Evolutionary conservation across 257 asterid species (phyloP), one percentile per base, ranked within the genome.

Genomic region (Marsdenia floribunda): DNA sequence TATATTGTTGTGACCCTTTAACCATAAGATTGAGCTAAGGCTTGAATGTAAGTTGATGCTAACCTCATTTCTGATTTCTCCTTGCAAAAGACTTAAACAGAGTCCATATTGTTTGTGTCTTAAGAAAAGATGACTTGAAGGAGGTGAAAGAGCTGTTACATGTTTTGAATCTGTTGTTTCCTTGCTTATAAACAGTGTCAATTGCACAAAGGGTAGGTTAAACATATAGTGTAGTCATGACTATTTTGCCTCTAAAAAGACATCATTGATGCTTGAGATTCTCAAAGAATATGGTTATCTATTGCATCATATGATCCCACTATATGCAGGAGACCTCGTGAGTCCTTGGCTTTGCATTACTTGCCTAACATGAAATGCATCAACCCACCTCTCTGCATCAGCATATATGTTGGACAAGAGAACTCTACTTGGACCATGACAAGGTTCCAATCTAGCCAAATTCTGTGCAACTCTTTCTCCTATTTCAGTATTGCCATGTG

Each of bases 361-460:
- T 67, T 73, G 80, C 82, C 98, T 79, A 13, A 82, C 91, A 3
- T 73, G 74, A 73, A 85, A 86, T 47, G 96, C 96, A 76, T 92
- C 97, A n/a, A 87, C 85, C 93, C 91, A 92, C 74, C 96, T 82
- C 10, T 97, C 97, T 4, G 82, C 93, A 72, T 92, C 94, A 1
- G 96, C 97, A 40, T 87, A 92, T 72, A 92, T 87, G 69, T 86
- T 95, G 57, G 93, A 90, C 52, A 95, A 72, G 7, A 95, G 79
- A 74, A 95, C 96, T 73, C 90, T 86, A 76, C 99, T 92, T 10
- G 99, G 96, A 60, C 97, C 99, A 76, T 95, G 97, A 11, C 86
- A 85, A 16, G 98, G 97, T 60, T 92, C 98, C 64, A 95, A 82
- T 79, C 72, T 80, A 0, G 92, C 90, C 89, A 95, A 75, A 77